A percentile compares a stretch with the other conserved stretches of the same genome.
These are phyloP conservation scores for Pythium coloratum DNA, from an alignment of 352 stramenopile genomes.

Conservation along the genomic window DNA sequence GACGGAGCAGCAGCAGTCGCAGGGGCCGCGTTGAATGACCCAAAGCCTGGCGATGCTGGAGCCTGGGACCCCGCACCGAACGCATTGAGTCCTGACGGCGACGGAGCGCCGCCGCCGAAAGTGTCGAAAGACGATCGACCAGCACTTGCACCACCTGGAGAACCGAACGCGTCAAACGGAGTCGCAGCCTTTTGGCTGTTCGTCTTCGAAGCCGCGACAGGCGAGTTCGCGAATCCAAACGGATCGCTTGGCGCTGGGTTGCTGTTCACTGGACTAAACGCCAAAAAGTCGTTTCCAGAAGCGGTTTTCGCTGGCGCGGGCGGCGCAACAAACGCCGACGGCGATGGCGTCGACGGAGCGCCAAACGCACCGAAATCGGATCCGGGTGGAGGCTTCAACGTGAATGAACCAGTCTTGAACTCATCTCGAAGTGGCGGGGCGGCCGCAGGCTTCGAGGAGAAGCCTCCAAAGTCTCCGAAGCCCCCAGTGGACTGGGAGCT, in stretches of 20 bases:
- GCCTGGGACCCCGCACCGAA: conserved; percentile 14
- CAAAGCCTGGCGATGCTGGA: conserved; percentile 19
- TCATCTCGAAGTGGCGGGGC: conserved; percentile 35
- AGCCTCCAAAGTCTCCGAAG: conserved; percentile 53
- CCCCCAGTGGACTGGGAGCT: conserved; percentile 33
- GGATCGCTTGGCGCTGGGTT: conserved; percentile 42
- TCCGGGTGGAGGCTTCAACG: conserved; percentile 59
- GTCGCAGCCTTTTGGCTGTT: conserved; percentile 21
- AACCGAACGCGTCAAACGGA: conserved; percentile 34
- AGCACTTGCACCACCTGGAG: conserved; percentile 17
- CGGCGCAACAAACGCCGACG: conserved; percentile 14
- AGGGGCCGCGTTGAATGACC: conserved; percentile 47
- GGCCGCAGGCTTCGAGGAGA: conserved; percentile 30
- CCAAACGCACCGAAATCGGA: conserved; percentile 42
- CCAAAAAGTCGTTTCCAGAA: conserved; percentile 65
- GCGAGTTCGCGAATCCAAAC: conserved; percentile 52
- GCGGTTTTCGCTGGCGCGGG: conserved; percentile 8
- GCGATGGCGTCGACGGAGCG: conserved; percentile 11
- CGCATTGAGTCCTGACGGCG: conserved; percentile 19
- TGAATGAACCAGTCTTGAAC: conserved; percentile 63
- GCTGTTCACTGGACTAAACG: conserved; percentile 45
- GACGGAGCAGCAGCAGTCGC: conserved; percentile 12
- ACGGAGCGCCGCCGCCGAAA: conserved; percentile 29
- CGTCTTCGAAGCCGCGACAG: conserved; percentile 12
- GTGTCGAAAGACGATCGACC: conserved; percentile 39